A percentile compares a stretch with the other conserved stretches of the same genome.
Evolutionary conservation across 257 asterid species (phyloP).

Genomic region (Nicotiana undulata): DNA sequence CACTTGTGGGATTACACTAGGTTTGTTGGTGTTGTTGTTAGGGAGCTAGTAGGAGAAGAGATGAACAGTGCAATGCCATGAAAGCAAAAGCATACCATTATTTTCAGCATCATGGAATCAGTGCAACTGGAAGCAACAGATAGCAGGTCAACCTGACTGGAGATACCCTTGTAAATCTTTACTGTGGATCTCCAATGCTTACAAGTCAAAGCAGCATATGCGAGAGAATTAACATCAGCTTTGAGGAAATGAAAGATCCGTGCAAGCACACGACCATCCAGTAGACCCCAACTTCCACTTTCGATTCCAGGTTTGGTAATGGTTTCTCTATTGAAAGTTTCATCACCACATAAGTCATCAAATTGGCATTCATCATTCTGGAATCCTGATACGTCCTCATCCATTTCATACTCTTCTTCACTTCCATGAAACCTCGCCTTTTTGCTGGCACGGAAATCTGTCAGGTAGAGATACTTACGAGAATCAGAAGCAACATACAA

Average conservation of each 20-base stretch:
- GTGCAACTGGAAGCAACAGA: slow-evolving; percentile 53
- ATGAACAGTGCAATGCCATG: background rate
- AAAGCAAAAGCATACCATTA: slow-evolving; percentile 48
- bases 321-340: slow-evolving; percentile 35
- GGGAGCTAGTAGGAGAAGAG: background rate
- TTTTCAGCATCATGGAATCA: slow-evolving; percentile 49
- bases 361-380: slow-evolving; percentile 41
- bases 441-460: slow-evolving; percentile 56
- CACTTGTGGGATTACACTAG: too few relatives aligned
- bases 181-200: slow-evolving; percentile 81
- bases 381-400: slow-evolving; percentile 30
- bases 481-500: background rate
- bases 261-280: slow-evolving; percentile 71
- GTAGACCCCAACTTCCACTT: slow-evolving; percentile 63
- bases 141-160: slow-evolving; percentile 66
- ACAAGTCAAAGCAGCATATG: slow-evolving; percentile 73
- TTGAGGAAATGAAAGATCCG: slow-evolving; percentile 87
- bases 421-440: slow-evolving; percentile 52
- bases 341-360: slow-evolving; percentile 58
- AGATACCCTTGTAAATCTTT: slow-evolving; percentile 49
- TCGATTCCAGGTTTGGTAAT: slow-evolving; percentile 32
- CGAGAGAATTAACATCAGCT: slow-evolving; percentile 72
- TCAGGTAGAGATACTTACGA: slow-evolving; percentile 28
- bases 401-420: slow-evolving; percentile 63
- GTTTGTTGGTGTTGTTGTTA: background rate